Conservation (phyloP, 2,329 filamentous ascomycete species). For the Corinectria fuckeliana region DNA sequence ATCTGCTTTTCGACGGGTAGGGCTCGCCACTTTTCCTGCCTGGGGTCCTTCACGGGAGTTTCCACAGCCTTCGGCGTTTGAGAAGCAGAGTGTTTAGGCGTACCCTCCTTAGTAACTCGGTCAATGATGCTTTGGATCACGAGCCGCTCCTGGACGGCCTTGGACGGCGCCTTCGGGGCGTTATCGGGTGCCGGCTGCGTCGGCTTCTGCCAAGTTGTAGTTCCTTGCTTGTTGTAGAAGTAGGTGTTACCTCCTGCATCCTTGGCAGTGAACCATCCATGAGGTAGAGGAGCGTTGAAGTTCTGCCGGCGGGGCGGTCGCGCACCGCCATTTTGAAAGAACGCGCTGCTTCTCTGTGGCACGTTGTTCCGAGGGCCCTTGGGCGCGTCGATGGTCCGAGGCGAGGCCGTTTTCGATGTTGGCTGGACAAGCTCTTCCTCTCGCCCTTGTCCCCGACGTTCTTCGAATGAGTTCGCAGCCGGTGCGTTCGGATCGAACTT, state of each 20-base stretch:
- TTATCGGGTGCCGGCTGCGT: conserved; percentile 71
- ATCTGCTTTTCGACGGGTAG: conserved; percentile 84
- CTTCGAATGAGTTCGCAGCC: conserved; percentile 63
- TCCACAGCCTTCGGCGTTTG: conserved; percentile 69
- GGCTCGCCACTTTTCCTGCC: conserved; percentile 74
- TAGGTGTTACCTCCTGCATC: conserved; percentile 77
- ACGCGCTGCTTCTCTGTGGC: conserved; percentile 59
- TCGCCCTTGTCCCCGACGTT: conserved; percentile 61
- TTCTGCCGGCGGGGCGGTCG: conserved; percentile 59
- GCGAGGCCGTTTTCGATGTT: conserved; percentile 49
- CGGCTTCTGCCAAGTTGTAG: conserved; percentile 83
- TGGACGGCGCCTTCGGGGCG: conserved; percentile 69
- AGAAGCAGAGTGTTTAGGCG: conserved; percentile 60
- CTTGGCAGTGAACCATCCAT: conserved; percentile 84
- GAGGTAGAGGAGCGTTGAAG: conserved; percentile 67
- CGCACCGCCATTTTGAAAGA: conserved; percentile 54
- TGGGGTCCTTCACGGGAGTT: conserved; percentile 62
- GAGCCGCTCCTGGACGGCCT: conserved; percentile 68
- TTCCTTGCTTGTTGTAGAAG: conserved; percentile 81
- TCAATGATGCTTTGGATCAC: conserved; percentile 85
- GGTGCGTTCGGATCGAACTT: conserved; percentile 76
- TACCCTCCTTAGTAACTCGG: conserved; percentile 74
- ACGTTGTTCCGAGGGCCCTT: conserved; percentile 67
- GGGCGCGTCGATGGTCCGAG: conserved; percentile 58
- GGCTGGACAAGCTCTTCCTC: conserved; percentile 48